Evolutionary conservation across 2,329 filamentous ascomycete species (phyloP).

Genomic region (Exutisphaerella laricina): DNA sequence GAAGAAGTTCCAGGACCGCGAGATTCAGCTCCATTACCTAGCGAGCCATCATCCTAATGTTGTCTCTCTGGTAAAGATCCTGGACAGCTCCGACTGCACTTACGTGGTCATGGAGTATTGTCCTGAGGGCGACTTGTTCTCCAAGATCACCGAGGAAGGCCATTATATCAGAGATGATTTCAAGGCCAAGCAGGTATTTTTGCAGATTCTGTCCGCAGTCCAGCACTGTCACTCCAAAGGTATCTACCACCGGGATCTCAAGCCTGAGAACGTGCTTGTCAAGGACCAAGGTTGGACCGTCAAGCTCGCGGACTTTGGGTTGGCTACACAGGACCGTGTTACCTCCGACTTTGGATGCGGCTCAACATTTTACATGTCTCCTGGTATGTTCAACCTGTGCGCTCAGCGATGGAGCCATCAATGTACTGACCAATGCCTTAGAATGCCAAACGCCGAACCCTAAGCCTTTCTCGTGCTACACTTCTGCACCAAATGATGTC

Average conservation of each 20-base stretch:
- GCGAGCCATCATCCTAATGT: constrained; percentile 89
- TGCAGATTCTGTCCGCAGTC: constrained; percentile 94
- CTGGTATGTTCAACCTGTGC: constrained; percentile 59
- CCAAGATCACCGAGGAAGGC: constrained; percentile 92
- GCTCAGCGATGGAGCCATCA: no score
- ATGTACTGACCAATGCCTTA: no score
- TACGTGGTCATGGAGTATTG: constrained; percentile 97
- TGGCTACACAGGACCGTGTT: constrained; percentile 75
- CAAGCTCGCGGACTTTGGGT: constrained; percentile 94
- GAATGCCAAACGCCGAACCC: constrained; percentile 81
- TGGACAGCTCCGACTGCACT: constrained; percentile 86
- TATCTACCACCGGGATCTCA: constrained; percentile 95
- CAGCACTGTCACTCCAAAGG: constrained; percentile 88
- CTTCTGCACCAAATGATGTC: constrained; percentile 89
- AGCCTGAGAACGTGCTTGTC: constrained; percentile 96
- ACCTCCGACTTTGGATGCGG: constrained; percentile 97
- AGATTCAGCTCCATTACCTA: constrained; percentile 85
- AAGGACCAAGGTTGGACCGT: constrained; percentile 82
- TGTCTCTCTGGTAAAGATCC: constrained; percentile 87
- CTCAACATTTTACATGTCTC: constrained; percentile 99
- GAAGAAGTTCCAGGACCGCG: constrained; percentile 81
- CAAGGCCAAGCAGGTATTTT: constrained; percentile 78
- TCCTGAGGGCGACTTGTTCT: constrained; percentile 92
- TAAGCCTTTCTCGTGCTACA: constrained; percentile 70
- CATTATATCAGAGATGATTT: constrained; percentile 90